phyloP scores from a whole-genome alignment of 441 rosid species.

The Populus trichocarpa region DNA sequence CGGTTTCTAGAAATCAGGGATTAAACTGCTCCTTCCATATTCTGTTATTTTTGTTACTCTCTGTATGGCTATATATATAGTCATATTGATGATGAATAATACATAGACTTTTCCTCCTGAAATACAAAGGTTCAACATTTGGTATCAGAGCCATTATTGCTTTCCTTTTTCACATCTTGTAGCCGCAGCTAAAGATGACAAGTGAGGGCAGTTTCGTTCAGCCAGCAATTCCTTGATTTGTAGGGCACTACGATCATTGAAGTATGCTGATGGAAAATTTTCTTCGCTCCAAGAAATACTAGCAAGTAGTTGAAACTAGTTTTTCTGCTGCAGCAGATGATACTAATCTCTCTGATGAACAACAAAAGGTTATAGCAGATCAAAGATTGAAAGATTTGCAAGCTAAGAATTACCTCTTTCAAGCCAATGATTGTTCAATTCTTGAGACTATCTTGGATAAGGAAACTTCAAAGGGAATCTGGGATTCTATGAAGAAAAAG shows the following conservation, averaged over 20 bases:
- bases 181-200: neutral
- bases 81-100: no score
- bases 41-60: no score
- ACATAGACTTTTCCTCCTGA: no score
- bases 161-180: neutral
- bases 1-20: no score
- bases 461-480: neutral
- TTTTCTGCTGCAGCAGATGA: neutral
- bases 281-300: neutral
- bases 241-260: neutral
- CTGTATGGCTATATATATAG: no score
- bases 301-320: neutral
- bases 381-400: neutral
- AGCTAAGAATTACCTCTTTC: neutral
- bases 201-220: neutral
- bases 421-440: neutral
- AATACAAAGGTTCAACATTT: neutral
- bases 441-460: neutral
- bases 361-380: neutral
- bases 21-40: no score
- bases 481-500: neutral
- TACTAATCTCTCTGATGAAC: neutral
- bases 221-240: neutral
- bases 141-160: neutral
- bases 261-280: neutral